Evolutionary conservation across 345 rosid species (phyloP).

Genomic region (Crucihimalaya himalaica): DNA sequence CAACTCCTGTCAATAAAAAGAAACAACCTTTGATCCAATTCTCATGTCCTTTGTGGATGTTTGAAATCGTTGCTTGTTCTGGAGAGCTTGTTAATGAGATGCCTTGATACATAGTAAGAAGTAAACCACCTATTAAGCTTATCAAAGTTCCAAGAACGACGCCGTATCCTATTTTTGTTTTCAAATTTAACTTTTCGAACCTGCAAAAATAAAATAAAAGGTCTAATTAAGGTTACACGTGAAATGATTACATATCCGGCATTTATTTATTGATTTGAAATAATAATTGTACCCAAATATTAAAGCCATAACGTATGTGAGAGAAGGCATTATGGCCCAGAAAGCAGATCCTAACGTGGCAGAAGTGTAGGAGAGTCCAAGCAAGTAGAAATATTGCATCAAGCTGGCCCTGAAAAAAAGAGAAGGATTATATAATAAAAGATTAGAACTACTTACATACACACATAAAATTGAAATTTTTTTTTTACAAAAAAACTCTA

Average conservation of each 20-base stretch:
- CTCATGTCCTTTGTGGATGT: slow-evolving; percentile 35
- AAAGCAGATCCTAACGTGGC: slow-evolving; percentile 65
- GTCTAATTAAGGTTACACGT: not conserved
- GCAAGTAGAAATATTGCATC: slow-evolving; percentile 62
- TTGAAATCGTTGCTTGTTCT: not conserved
- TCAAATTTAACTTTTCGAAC: slow-evolving; percentile 50
- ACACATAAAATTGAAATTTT: not conserved
- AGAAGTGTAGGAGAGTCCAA: slow-evolving; percentile 67
- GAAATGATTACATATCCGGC: not conserved
- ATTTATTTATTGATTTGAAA: not conserved
- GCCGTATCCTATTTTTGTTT: slow-evolving; percentile 44
- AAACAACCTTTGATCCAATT: slow-evolving; percentile 55
- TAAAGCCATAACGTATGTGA: slow-evolving; percentile 67
- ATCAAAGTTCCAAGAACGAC: slow-evolving; percentile 50
- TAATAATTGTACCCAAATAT: slow-evolving; percentile 52
- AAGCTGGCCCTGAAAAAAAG: slow-evolving; percentile 58
- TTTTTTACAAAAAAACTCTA: not conserved
- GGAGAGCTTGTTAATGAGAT: slow-evolving; percentile 33
- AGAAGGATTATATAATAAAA: not conserved
- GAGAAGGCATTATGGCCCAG: slow-evolving; percentile 54
- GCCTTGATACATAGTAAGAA: slow-evolving; percentile 55
- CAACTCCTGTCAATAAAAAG: slow-evolving; percentile 37
- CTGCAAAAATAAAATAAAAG: slow-evolving; percentile 31
- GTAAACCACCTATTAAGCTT: slow-evolving; percentile 57
- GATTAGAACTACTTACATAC: not conserved